Percentiles rank a stretch among this genome's conserved stretches.
Conservation (phyloP, 2,329 filamentous ascomycete genomes). For the Monosporascus sp. region DNA sequence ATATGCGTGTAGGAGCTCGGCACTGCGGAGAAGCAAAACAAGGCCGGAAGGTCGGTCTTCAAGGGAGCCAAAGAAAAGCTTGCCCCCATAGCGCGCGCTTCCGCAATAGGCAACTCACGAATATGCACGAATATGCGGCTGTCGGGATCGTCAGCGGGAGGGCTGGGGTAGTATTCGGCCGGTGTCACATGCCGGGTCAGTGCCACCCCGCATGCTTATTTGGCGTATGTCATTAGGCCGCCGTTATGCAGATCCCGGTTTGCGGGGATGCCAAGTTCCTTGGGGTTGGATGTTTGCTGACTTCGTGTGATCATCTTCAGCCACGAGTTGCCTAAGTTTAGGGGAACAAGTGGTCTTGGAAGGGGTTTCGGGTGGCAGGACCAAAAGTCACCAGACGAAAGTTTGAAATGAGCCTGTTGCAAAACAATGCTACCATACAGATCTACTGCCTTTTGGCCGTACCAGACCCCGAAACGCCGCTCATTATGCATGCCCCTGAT, state of each 20-base stretch:
- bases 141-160: neutral
- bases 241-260: too few relatives aligned
- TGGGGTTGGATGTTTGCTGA: too few relatives aligned
- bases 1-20: too few relatives aligned
- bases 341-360: neutral
- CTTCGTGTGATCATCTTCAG: neutral
- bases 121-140: neutral
- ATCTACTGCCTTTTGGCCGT: constrained; percentile 20
- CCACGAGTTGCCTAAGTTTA: neutral
- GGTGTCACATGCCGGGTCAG: neutral
- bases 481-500: constrained; percentile 21
- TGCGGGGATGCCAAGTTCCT: too few relatives aligned
- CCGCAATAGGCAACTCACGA: neutral
- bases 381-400: neutral
- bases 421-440: constrained; percentile 24
- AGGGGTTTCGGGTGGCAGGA: neutral
- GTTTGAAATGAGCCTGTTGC: constrained; percentile 3
- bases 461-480: constrained; percentile 23
- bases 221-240: too few relatives aligned
- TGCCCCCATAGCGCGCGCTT: too few relatives aligned
- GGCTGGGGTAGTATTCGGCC: too few relatives aligned
- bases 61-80: neutral
- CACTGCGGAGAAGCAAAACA: too few relatives aligned
- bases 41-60: too few relatives aligned
- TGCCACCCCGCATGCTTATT: too few relatives aligned